Conservation (phyloP, 352 stramenopile species). For the Phytophthora idaei region DNA sequence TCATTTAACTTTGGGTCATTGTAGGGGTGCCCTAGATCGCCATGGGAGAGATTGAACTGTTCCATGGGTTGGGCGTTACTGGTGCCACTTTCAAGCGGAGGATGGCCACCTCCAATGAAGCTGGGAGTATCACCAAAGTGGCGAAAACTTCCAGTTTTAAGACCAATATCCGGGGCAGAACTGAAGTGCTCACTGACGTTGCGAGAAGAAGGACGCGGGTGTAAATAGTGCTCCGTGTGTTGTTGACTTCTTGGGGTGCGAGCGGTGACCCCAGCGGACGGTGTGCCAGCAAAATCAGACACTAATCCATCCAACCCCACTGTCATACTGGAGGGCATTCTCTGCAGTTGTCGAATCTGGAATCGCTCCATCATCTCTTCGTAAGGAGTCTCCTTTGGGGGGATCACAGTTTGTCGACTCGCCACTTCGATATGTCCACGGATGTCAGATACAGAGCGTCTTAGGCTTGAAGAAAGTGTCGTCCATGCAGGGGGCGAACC, state of each 20-base stretch:
- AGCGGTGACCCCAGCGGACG: conserved; percentile 4
- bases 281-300: neutral
- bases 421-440: conserved; percentile 1
- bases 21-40: neutral
- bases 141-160: conserved; percentile 13
- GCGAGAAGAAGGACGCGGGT: conserved; percentile 4
- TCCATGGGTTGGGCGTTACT: conserved; percentile 14
- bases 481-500: conserved; percentile 4
- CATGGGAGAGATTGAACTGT: conserved; percentile 15
- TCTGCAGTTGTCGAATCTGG: conserved; percentile 47
- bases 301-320: conserved; percentile 5
- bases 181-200: conserved; percentile 20
- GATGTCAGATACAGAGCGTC: conserved; percentile 27
- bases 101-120: conserved; percentile 1
- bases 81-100: conserved; percentile 18
- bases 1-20: neutral
- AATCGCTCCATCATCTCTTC: conserved; percentile 61
- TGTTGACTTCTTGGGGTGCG: conserved; percentile 13
- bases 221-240: conserved; percentile 10
- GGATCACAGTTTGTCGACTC: neutral
- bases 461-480: conserved; percentile 10
- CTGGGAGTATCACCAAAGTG: conserved; percentile 9
- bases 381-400: conserved; percentile 33
- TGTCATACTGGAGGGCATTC: conserved; percentile 17
- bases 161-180: conserved; percentile 2